Base-by-base conservation (phyloP, 257 asterid genomes). In the Rhazya stricta region DNA sequence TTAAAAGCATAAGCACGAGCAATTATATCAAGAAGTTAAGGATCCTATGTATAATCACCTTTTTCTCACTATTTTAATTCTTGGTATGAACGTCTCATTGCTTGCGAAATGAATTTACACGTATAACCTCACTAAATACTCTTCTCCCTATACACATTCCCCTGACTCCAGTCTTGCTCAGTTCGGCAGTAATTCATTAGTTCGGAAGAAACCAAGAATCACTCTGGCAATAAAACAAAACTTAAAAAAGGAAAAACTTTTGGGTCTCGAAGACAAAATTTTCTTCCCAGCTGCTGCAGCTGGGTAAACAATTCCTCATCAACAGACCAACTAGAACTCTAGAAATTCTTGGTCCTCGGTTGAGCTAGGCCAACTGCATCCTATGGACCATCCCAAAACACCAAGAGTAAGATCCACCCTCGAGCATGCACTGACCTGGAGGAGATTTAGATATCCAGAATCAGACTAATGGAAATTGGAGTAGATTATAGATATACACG, bases 361-460 rank as follows among this genome's bases (percentile, higher is more conserved):
- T 57, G 91, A 77, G 87, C 87, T 84, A 78, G 83, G 88, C 97
- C 89, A 88, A 83, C 97, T 93, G 91, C 98, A 93, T 46, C 98
- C 98, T 1, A 89, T 85, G 34, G 96, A 93, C 98, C 98, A 93
- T 68, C 92, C 97, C 84, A 91, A 76, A 66, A 93, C 96, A 62
- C 98, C 97, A 10, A 93, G 95, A 57, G 90, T 74, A 68, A 87
- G 72, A 79, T 93, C 98, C 81, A 91, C 83, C 85, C 84, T 87
- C 54, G 91, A 81, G 69, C 97, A 89, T 56, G 88, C 93, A 63
- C 71, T 77, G 54, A 86, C 81, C 98, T 93, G 88, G 71, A 43
- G 67, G 19, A 68, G n/a, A 67, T 50, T 53, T 30, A 69, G 36
- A 67, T 36, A 74, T 16, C 51, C 65, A 48, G 43, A 23, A 53